phyloP scores from a whole-genome alignment of 371 early-diverging fungal genomes.

The Smittium mucronatum region DNA sequence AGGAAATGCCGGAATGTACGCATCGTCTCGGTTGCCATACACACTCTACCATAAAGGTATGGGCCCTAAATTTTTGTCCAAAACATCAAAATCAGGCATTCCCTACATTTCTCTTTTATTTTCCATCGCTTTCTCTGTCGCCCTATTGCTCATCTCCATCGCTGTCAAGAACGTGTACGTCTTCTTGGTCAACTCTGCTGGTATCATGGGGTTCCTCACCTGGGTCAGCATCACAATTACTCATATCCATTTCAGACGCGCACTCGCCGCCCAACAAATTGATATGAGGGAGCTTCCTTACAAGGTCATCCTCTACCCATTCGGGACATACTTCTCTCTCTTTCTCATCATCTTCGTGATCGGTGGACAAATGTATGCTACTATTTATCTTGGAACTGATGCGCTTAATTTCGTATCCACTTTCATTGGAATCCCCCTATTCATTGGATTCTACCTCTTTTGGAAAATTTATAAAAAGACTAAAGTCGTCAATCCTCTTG shows the following conservation, averaged over 20 bases:
- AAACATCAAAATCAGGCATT: constrained; percentile 22
- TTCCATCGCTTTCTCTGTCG: constrained; percentile 19
- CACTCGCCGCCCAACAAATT: constrained; percentile 52
- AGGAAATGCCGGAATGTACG: constrained; percentile 53
- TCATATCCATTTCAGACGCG: constrained; percentile 70
- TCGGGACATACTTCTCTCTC: constrained; percentile 50
- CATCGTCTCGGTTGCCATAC: constrained; percentile 48
- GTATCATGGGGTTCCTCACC: constrained; percentile 56
- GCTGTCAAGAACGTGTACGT: constrained; percentile 42
- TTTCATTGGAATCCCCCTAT: constrained; percentile 33
- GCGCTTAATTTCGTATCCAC: constrained; percentile 21
- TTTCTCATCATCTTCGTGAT: constrained; percentile 40
- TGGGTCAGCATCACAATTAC: constrained; percentile 63
- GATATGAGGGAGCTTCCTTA: constrained; percentile 53
- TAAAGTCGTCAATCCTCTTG: constrained; percentile 24
- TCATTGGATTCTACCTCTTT: constrained; percentile 27
- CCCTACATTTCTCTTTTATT: constrained; percentile 19
- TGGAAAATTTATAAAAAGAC: constrained; percentile 27
- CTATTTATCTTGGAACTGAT: constrained; percentile 23
- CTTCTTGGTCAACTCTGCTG: constrained; percentile 56
- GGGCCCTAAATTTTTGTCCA: constrained; percentile 37
- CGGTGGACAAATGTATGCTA: constrained; percentile 44
- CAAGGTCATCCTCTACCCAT: constrained; percentile 51
- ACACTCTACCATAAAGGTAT: constrained; percentile 49
- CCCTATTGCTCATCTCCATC: constrained; percentile 17